Conservation (phyloP, 768 basidiomycete genomes). For the Kwoniella shandongensis region DNA sequence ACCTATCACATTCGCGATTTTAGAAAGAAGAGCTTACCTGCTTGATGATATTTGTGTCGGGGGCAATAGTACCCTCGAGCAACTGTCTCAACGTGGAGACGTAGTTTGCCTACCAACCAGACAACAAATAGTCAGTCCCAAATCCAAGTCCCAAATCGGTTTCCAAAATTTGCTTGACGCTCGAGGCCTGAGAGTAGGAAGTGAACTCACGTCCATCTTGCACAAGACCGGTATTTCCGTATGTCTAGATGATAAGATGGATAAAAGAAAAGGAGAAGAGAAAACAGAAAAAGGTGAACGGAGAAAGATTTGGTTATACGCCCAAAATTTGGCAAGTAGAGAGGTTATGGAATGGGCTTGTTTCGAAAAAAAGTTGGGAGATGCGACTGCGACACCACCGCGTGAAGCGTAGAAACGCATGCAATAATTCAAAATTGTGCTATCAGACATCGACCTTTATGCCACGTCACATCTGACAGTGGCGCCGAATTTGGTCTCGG, state of each 20-base stretch:
- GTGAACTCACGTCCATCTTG: constrained; percentile 37
- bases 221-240: neutral
- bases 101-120: constrained; percentile 57
- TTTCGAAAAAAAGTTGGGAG: too few relatives aligned
- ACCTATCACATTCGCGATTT: constrained; percentile 18
- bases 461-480: too few relatives aligned
- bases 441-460: too few relatives aligned
- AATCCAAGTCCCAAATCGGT: neutral
- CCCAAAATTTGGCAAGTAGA: too few relatives aligned
- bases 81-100: constrained; percentile 80
- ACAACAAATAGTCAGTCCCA: neutral
- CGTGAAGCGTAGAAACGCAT: too few relatives aligned
- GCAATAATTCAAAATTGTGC: too few relatives aligned
- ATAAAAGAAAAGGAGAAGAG: neutral
- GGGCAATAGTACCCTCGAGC: constrained; percentile 78
- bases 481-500: too few relatives aligned
- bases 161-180: neutral
- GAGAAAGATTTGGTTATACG: too few relatives aligned
- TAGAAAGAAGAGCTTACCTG: constrained; percentile 63
- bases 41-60: constrained; percentile 86
- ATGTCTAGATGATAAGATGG: neutral
- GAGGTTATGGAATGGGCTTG: too few relatives aligned
- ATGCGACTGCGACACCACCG: too few relatives aligned
- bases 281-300: neutral
- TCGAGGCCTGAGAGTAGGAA: neutral